Evolutionary conservation across 2,329 filamentous ascomycete species (phyloP).

Genomic region (Ascochyta koolunga): DNA sequence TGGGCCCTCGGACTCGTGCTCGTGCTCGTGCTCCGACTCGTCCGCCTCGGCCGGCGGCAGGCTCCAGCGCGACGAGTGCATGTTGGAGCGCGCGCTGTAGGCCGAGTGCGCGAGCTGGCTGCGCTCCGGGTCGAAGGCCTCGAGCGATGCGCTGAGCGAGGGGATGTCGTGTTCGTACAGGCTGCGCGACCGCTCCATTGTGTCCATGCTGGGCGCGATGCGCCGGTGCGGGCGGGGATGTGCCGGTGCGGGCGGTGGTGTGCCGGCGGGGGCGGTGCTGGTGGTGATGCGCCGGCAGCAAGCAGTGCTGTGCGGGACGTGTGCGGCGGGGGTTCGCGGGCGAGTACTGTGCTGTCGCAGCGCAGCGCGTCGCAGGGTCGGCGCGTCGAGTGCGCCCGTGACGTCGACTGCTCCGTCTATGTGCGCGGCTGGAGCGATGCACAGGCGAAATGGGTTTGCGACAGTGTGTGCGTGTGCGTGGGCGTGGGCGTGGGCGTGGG

Average conservation of each 20-base stretch:
- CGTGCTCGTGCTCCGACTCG: slow-evolving; percentile 51
- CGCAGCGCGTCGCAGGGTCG: neutral
- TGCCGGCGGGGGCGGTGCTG: too few species aligned
- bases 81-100: slow-evolving; percentile 64
- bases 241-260: neutral
- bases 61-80: slow-evolving; percentile 59
- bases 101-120: slow-evolving; percentile 38
- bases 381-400: slow-evolving; percentile 14
- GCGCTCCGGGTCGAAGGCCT: slow-evolving; percentile 48
- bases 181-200: slow-evolving; percentile 44
- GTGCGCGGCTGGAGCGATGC: too few species aligned
- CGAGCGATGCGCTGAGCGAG: slow-evolving; percentile 47
- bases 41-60: slow-evolving; percentile 48
- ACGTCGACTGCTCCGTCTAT: too few species aligned
- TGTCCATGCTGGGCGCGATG: slow-evolving; percentile 16
- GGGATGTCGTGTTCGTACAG: slow-evolving; percentile 47
- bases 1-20: slow-evolving; percentile 52
- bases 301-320: too few species aligned
- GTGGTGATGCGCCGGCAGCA: too few species aligned
- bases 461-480: too few species aligned
- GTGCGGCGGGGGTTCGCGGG: too few species aligned
- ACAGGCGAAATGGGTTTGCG: too few species aligned
- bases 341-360: neutral
- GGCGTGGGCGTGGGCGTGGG: too few species aligned
- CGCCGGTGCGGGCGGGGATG: neutral